These are phyloP conservation scores for Fusarium sp. DNA, from an alignment of 2,329 filamentous ascomycete species.

Conservation along the genomic window DNA sequence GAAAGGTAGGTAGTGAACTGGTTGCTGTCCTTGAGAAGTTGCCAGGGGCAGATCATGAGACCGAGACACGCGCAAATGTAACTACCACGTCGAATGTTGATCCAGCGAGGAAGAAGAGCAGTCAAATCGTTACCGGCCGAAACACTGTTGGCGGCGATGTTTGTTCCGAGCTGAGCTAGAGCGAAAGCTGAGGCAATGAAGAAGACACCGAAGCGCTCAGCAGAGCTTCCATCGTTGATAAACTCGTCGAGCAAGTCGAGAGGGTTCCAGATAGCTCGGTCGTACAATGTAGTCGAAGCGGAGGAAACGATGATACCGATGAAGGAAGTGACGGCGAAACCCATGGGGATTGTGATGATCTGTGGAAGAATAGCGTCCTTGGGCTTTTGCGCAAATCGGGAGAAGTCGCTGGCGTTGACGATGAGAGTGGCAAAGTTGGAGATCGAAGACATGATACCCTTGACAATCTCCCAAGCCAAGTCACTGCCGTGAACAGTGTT, in stretches of 20 bases:
- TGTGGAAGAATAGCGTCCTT: constrained; percentile 84
- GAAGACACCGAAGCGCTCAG: constrained; percentile 80
- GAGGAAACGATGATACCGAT: constrained; percentile 85
- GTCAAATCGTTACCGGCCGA: constrained; percentile 87
- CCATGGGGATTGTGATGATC: constrained; percentile 76
- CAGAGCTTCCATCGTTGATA: constrained; percentile 75
- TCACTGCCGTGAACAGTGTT: constrained; percentile 72
- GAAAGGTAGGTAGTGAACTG: constrained; percentile 93
- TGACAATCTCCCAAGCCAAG: constrained; percentile 84
- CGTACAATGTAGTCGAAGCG: constrained; percentile 75
- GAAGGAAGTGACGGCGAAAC: constrained; percentile 84
- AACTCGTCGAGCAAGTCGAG: constrained; percentile 74
- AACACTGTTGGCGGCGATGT: constrained; percentile 88
- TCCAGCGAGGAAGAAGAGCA: constrained; percentile 79
- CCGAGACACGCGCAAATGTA: constrained; percentile 86
- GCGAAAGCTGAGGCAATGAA: constrained; percentile 77
- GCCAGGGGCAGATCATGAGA: constrained; percentile 88
- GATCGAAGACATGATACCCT: constrained; percentile 88
- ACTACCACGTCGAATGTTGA: constrained; percentile 87
- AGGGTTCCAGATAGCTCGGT: constrained; percentile 78
- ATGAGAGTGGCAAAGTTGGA: constrained; percentile 93
- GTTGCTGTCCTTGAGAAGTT: constrained; percentile 79
- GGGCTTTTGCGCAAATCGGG: constrained; percentile 83
- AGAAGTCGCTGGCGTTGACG: constrained; percentile 84
- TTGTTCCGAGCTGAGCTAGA: constrained; percentile 85